These are phyloP conservation scores for Lactifluus echinatus DNA, from an alignment of 768 basidiomycete species.

Conservation along the genomic window DNA sequence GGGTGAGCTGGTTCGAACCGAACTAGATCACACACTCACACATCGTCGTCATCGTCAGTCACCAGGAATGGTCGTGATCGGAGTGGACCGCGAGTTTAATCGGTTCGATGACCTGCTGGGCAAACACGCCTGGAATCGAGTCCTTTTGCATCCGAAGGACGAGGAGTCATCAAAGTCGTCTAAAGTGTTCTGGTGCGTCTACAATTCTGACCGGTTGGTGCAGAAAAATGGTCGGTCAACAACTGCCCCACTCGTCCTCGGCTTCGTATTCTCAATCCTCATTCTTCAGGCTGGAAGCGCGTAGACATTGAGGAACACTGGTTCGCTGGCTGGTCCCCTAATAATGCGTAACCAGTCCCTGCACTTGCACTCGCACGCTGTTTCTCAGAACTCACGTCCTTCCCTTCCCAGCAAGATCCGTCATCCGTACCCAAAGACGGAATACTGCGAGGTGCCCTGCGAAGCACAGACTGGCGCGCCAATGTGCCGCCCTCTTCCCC, in stretches of 20 bases:
- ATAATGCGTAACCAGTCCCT: constrained; percentile 24
- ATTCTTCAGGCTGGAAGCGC: constrained; percentile 38
- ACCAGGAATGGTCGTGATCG: constrained; percentile 38
- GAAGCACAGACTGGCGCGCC: constrained; percentile 32
- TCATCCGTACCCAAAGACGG: constrained; percentile 34
- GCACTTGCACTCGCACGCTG: no score
- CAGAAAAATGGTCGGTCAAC: constrained; percentile 36
- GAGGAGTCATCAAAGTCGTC: constrained; percentile 27
- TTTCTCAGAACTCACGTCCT: background rate
- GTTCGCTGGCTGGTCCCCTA: constrained; percentile 30
- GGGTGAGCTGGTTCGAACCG: constrained; percentile 23
- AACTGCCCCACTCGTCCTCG: no score
- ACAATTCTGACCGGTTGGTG: constrained; percentile 32
- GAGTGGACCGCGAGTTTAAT: constrained; percentile 29
- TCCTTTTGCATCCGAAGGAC: constrained; percentile 28
- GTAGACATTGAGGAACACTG: constrained; percentile 36
- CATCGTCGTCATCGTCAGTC: constrained; percentile 23
- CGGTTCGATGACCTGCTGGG: constrained; percentile 34
- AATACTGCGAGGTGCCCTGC: constrained; percentile 32
- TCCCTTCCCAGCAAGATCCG: constrained; percentile 24
- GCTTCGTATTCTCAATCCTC: no score
- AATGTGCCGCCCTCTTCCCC: constrained; percentile 39
- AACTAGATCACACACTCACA: background rate
- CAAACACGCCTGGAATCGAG: constrained; percentile 35
- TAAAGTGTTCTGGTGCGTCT: constrained; percentile 34